Evolutionary conservation across 306 rosid genomes (phyloP).

Genomic region (Trifolium fragiferum): DNA sequence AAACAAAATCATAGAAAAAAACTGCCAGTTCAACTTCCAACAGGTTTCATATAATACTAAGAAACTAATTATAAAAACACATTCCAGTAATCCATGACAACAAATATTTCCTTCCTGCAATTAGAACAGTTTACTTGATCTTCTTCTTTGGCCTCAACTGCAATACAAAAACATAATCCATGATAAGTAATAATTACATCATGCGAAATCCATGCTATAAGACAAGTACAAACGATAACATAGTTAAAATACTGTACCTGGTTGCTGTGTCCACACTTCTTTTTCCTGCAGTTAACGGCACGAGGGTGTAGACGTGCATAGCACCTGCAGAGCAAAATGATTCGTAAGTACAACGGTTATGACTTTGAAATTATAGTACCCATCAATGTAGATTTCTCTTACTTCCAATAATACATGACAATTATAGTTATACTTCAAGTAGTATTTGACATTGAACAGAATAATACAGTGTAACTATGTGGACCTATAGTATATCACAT

Average conservation of each 20-base stretch:
- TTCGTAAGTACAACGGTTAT: not conserved
- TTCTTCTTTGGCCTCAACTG: slow-evolving; percentile 99
- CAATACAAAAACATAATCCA: slow-evolving; percentile 32
- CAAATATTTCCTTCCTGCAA: slow-evolving; percentile 14
- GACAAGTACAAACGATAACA: not conserved
- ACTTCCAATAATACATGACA: not conserved
- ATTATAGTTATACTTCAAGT: not conserved
- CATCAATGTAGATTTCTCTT: not conserved
- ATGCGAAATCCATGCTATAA: not conserved
- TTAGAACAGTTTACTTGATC: slow-evolving; percentile 73
- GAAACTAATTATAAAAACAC: slow-evolving; percentile 32
- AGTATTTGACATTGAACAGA: not conserved
- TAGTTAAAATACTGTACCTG: slow-evolving; percentile 52
- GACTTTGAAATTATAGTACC: not conserved
- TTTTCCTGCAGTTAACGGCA: slow-evolving; percentile 99
- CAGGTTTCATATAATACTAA: slow-evolving; percentile 32
- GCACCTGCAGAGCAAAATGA: slow-evolving; percentile 60
- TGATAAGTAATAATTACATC: not conserved
- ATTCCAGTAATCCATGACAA: slow-evolving; percentile 39
- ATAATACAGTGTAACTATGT: not conserved
- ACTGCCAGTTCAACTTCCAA: slow-evolving; percentile 10
- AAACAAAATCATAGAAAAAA: slow-evolving; percentile 31
- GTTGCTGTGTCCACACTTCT: slow-evolving; percentile 99
- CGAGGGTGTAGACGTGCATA: slow-evolving; percentile 97
- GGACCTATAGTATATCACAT: not conserved